Conservation (phyloP, 2,329 filamentous ascomycete species). For the Clarireedia homoeocarpa region DNA sequence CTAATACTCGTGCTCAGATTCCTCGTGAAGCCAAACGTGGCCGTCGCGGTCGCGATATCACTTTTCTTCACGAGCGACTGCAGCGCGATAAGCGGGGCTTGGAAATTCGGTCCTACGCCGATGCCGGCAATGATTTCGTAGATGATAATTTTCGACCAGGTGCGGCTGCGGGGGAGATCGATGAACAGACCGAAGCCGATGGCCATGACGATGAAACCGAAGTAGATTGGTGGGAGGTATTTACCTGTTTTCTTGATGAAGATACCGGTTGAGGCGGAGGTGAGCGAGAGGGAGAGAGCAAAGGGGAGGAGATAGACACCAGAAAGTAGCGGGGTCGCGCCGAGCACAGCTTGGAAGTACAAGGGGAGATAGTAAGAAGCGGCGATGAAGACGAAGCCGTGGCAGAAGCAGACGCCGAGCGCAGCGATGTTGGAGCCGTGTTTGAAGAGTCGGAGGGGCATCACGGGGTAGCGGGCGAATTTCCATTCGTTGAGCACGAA, state of each 20-base stretch:
- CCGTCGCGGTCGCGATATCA: conserved; percentile 62
- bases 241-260: conserved; percentile 57
- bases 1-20: conserved; percentile 38
- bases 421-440: conserved; percentile 58
- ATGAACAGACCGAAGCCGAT: conserved; percentile 59
- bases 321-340: conserved; percentile 52
- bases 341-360: conserved; percentile 61
- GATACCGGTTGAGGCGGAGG: conserved; percentile 49
- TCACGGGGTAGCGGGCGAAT: conserved; percentile 68
- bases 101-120: conserved; percentile 62
- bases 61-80: conserved; percentile 53
- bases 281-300: conserved; percentile 57
- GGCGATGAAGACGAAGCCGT: conserved; percentile 45
- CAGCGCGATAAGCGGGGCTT: conserved; percentile 59
- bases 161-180: conserved; percentile 47
- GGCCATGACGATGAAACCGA: conserved; percentile 49
- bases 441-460: conserved; percentile 66
- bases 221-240: conserved; percentile 54
- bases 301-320: conserved; percentile 70
- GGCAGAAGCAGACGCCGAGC: conserved; percentile 60
- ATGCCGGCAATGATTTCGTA: conserved; percentile 57
- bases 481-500: conserved; percentile 70
- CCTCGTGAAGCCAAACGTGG: conserved; percentile 49
- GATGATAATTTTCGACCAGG: conserved; percentile 47
- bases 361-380: conserved; percentile 35